Evolutionary conservation across 441 rosid genomes (phyloP).

Genomic region (Geranium incanum): DNA sequence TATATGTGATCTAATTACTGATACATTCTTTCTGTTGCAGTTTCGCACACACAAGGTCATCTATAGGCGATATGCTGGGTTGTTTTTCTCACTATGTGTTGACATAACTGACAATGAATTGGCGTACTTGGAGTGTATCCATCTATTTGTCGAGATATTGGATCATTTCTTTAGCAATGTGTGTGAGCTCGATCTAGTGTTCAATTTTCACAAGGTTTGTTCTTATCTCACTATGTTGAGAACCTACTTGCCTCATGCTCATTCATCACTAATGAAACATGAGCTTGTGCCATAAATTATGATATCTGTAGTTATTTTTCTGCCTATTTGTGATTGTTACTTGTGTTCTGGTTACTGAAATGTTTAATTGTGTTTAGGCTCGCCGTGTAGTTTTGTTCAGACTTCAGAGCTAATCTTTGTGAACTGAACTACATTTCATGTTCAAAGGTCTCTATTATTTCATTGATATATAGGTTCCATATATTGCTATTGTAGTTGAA

Average conservation of each 20-base stretch:
- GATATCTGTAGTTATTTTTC: neutral
- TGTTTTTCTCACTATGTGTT: conserved; percentile 85
- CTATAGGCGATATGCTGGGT: conserved; percentile 90
- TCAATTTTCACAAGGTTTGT: conserved; percentile 87
- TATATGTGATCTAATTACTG: neutral
- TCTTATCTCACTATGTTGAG: neutral
- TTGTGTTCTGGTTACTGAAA: neutral
- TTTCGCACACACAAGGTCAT: conserved; percentile 92
- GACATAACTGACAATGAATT: conserved; percentile 92
- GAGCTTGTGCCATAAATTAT: neutral
- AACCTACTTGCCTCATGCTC: neutral
- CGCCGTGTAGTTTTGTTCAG: neutral
- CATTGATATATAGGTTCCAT: neutral
- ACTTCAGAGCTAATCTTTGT: neutral
- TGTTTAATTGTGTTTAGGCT: neutral
- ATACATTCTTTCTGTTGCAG: conserved; percentile 33
- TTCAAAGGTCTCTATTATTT: neutral
- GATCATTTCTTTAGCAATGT: conserved; percentile 99
- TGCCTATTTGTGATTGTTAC: neutral
- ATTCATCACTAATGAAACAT: neutral
- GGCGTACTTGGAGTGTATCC: conserved; percentile 91
- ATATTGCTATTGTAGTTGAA: neutral
- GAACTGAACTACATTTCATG: neutral
- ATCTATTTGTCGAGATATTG: conserved; percentile 88
- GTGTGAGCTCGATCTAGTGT: conserved; percentile 94